Evolutionary conservation across 108 stramenopile genomes (phyloP), one percentile per base, ranked within the genome.

Genomic region (Cylindrotheca fusiformis): DNA sequence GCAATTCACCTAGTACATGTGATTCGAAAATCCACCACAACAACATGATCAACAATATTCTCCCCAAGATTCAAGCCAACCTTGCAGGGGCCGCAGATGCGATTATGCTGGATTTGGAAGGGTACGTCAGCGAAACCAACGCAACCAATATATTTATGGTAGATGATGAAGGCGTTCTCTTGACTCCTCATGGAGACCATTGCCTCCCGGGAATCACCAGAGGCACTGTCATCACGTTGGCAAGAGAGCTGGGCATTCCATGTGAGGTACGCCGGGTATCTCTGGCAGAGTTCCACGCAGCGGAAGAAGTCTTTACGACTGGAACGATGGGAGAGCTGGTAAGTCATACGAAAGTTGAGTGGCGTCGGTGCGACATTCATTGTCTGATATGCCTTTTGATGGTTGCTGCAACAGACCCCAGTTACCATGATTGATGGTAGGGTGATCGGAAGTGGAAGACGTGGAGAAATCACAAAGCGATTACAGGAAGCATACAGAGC

Each of bases 11-110:
- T 2, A 57, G 73, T 14, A 82, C 87, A 20, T 72, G 88, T 27
- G 95, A 94, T 65, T 94, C 93, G 56, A 95, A 94, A 48, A 95
- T 96, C 48, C 96, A 97, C 68, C 80, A 84, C 66, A 82, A 83
- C 69, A 89, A 85, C 56, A 53, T 91, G 80, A 90, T 97, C 67
- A 91, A 95, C 71, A 96, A 96, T 61, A 96, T 93, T 32, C 50
- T 95, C 45, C 92, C 92, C n/a, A 94, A 97, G 68, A 95, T 96
- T 57, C 91, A 97, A 64, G 97, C 95, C 32, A 97, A 96, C 59
- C 56, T 77, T 25, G 93, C 95, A 3, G 89, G 89, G 1, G 91
- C 75, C 0, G 93, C 79, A 1, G 97, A 97, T 67, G 91, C 95
- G 0, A 71, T 97, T 28, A 95, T 95, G 88, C 74, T 97, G 56